phyloP scores from a whole-genome alignment of 257 asterid genomes.

The Plectranthus barbatus region DNA sequence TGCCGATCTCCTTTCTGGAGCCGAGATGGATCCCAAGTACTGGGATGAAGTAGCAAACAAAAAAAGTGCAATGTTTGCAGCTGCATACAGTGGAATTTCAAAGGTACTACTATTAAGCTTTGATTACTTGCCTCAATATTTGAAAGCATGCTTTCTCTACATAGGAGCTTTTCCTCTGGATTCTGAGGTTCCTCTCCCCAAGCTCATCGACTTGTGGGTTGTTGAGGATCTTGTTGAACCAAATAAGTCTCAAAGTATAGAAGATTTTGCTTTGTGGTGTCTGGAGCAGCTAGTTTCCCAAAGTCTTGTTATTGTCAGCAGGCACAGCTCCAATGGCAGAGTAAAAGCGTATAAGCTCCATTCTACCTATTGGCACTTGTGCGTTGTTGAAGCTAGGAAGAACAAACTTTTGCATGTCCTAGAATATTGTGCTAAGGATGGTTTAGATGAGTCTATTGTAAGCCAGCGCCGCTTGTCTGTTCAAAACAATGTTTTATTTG shows the following conservation, averaged over 20 bases:
- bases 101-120: constrained; percentile 11
- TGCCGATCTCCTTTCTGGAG: constrained; percentile 7
- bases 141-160: no score
- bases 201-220: neutral
- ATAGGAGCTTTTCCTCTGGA: no score
- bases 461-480: no score
- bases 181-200: no score
- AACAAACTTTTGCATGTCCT: no score
- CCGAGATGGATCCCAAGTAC: neutral
- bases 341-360: neutral
- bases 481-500: no score
- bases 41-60: constrained; percentile 9
- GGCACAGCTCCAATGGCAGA: neutral
- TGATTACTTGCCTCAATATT: neutral
- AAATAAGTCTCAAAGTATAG: neutral
- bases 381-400: no score
- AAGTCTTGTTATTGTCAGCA: neutral
- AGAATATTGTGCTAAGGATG: no score
- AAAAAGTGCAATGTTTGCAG: neutral
- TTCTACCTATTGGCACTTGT: neutral
- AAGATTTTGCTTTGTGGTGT: neutral
- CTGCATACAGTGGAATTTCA: neutral
- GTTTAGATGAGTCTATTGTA: no score
- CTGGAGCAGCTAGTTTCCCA: neutral
- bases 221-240: neutral